Evolutionary conservation across 2,329 filamentous ascomycete genomes (phyloP).

Genomic region (Rhexocercosporidium sp.): DNA sequence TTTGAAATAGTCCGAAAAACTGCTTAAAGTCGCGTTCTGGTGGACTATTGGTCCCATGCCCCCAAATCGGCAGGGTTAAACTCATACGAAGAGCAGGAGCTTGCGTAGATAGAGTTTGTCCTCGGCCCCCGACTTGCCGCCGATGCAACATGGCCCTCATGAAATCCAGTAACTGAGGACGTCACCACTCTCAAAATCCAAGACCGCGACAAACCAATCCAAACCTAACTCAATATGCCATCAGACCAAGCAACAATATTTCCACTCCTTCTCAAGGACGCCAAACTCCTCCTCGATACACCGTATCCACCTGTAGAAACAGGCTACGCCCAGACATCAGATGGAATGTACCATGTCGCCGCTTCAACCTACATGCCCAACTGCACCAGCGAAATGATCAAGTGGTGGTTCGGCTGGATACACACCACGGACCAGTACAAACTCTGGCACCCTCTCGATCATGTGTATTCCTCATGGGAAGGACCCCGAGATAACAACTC

Average conservation of each 20-base stretch:
- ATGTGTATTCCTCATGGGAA: constrained; percentile 17
- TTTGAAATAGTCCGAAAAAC: too few relatives aligned
- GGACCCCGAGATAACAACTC: constrained; percentile 19
- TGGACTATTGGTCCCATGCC: too few relatives aligned
- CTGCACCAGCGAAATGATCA: constrained; percentile 18
- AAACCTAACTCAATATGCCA: neutral
- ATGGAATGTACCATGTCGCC: constrained; percentile 19
- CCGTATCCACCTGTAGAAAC: constrained; percentile 10
- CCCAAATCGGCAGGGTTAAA: too few relatives aligned
- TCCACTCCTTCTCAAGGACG: constrained; percentile 9
- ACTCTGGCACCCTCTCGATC: constrained; percentile 22
- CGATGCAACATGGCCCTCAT: too few relatives aligned
- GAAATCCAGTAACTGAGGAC: neutral
- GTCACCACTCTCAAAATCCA: neutral
- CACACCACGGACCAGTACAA: constrained; percentile 20
- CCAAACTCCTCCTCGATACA: constrained; percentile 7
- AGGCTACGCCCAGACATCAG: constrained; percentile 11
- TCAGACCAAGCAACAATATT: neutral
- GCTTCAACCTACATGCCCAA: constrained; percentile 22
- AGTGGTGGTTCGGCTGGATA: constrained; percentile 23
- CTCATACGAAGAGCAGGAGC: neutral
- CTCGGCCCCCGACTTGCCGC: neutral
- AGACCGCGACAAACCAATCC: neutral
- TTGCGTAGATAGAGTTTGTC: neutral
- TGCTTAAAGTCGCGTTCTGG: too few relatives aligned